phyloP scores from a whole-genome alignment of 345 rosid genomes.

The Populus simonii region DNA sequence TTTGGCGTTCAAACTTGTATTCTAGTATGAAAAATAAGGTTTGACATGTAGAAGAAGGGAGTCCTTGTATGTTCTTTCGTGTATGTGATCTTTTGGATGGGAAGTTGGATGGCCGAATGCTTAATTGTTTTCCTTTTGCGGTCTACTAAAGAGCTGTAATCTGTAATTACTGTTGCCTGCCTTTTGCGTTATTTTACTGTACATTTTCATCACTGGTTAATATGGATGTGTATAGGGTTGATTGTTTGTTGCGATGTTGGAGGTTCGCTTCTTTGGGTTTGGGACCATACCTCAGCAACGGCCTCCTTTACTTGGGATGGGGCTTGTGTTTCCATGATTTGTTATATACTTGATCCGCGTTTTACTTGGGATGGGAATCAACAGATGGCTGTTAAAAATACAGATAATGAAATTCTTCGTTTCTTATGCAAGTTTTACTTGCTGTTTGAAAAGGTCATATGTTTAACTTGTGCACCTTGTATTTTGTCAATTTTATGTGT shows the following conservation, averaged over 20 bases:
- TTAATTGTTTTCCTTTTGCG: not conserved
- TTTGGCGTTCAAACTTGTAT: not conserved
- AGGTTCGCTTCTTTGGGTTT: too few relatives aligned
- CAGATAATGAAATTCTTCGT: not conserved
- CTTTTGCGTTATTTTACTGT: too few relatives aligned
- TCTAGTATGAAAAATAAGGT: not conserved
- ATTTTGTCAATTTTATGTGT: too few relatives aligned
- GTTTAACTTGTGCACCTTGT: not conserved
- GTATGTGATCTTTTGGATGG: not conserved
- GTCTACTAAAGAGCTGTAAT: not conserved
- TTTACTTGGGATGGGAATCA: not conserved
- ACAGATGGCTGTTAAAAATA: too few relatives aligned
- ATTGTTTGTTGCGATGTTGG: too few relatives aligned
- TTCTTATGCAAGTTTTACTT: not conserved
- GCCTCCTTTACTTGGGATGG: too few relatives aligned
- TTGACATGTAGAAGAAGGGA: not conserved
- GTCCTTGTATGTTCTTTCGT: not conserved
- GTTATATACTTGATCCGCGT: not conserved
- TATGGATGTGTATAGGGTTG: too few relatives aligned
- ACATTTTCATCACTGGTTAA: too few relatives aligned
- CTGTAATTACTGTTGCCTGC: not conserved
- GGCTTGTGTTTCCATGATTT: too few relatives aligned
- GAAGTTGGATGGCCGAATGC: not conserved
- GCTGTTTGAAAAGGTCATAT: too few relatives aligned
- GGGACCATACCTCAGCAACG: too few relatives aligned